Evolutionary conservation across 2,329 filamentous ascomycete species (phyloP), one percentile per base, ranked within the genome.

Genomic region (Dryadomyces sulphureus): DNA sequence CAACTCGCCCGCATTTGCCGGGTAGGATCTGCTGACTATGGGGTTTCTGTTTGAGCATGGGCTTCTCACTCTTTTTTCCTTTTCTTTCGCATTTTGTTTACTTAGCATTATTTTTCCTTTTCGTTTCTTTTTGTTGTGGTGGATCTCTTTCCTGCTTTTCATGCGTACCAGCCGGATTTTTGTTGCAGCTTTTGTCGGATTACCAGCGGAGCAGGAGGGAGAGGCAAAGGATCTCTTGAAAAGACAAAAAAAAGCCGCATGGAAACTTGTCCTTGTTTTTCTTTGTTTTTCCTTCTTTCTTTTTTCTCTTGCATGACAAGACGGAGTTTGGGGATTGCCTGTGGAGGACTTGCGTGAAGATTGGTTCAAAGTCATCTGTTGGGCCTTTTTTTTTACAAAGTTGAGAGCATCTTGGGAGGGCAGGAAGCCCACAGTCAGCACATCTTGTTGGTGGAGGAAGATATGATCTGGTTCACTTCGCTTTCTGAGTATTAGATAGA

Each of bases 401-500:
- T 38, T 44, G 36, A 22, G 27, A 38, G 17, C 12, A 57, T 45
- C 44, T 43, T 41, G 32, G 27, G 46, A 36, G 32, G 44, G 34
- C 41, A 45, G 51, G 41, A 45, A 24, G 22, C 35, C 38, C 41
- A 27, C 24, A 50, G 49, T 55, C 53, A 54, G 53, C 53, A 51
- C 47, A 46, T 50, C 50, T 48, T 35, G 45, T 46, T 52, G 48
- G 41, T 48, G 24, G 48, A 21, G 43, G 46, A 41, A 48, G 38
- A 41, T 43, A 50, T 54, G 60, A 62, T 56, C 52, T 56, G 55
- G 60, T 62, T 65, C 63, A 72, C 68, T 73, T 75, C 72, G 73
- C 74, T 77, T 72, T 77, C 73, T 78, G 74, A 62, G 74, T 77
- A 77, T 43, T 73, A 71, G 46, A 43, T 54, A 57, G 16, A 36